A percentile compares a stretch with the other conserved stretches of the same genome.
These are phyloP conservation scores for Suillus placidus DNA, from an alignment of 768 basidiomycete species.

Conservation along the genomic window DNA sequence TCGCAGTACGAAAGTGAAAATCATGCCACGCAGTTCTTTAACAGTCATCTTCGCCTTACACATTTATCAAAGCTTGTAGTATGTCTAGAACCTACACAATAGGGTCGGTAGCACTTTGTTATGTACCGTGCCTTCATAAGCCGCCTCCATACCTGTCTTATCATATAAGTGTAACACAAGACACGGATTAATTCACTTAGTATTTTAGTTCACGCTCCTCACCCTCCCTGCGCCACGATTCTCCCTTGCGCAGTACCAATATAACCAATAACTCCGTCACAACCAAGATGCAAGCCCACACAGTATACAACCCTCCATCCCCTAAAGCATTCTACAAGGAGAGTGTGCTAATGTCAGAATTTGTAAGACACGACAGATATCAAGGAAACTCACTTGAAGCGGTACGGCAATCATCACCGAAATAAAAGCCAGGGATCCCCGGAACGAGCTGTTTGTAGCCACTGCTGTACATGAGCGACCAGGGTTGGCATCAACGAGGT, in stretches of 20 bases:
- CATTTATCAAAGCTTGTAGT: no score
- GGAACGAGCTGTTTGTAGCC: slow-evolving; percentile 75
- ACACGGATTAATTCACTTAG: background rate
- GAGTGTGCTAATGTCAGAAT: background rate
- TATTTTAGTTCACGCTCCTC: slow-evolving; percentile 42
- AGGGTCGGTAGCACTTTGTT: no score
- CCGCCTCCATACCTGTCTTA: no score
- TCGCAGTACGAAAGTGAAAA: no score
- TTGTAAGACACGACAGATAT: background rate
- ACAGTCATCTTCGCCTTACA: no score
- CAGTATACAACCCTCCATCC: slow-evolving; percentile 79
- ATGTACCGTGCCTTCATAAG: no score
- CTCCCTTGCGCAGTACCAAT: slow-evolving; percentile 61
- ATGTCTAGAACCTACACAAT: no score
- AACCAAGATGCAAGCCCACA: slow-evolving; percentile 59
- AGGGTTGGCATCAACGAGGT: slow-evolving; percentile 86
- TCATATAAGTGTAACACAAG: background rate
- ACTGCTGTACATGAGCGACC: slow-evolving; percentile 78
- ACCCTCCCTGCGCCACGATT: slow-evolving; percentile 55
- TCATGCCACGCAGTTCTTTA: no score
- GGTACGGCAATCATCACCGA: slow-evolving; percentile 76
- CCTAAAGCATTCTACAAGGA: slow-evolving; percentile 61
- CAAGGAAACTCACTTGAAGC: slow-evolving; percentile 46
- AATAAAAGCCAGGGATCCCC: slow-evolving; percentile 71
- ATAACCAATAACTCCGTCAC: slow-evolving; percentile 57